Percentiles rank a stretch among this genome's conserved stretches.
These are phyloP conservation scores for Rhizoctonia solani DNA, from an alignment of 1,284 basidiomycete species.

Conservation along the genomic window DNA sequence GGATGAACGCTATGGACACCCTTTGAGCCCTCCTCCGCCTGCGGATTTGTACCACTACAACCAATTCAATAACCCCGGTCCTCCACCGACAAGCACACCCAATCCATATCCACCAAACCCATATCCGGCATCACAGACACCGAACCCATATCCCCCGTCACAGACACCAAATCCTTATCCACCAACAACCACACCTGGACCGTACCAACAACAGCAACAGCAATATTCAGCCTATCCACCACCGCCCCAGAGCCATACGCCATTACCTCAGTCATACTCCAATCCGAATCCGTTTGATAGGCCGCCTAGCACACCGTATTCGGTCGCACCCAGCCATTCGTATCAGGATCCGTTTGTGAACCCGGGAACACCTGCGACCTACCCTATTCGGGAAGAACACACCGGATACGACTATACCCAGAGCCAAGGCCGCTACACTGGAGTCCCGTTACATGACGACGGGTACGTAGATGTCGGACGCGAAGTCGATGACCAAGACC, in stretches of 20 bases:
- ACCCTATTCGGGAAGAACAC: constrained; percentile 27
- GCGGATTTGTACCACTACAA: constrained; percentile 24
- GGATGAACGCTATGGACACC: constrained; percentile 31
- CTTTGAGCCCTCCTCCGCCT: constrained; percentile 20
- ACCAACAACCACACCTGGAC: not conserved
- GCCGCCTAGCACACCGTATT: constrained; percentile 26
- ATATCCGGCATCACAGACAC: not conserved
- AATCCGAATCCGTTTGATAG: constrained; percentile 32
- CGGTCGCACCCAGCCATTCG: constrained; percentile 6
- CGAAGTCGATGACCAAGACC: constrained; percentile 30
- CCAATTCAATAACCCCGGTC: constrained; percentile 24
- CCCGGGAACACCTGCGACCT: not conserved
- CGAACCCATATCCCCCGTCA: constrained; percentile 8
- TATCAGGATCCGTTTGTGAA: constrained; percentile 18
- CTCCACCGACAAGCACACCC: constrained; percentile 5
- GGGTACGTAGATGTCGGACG: constrained; percentile 22
- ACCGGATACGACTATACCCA: constrained; percentile 3
- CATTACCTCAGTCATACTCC: constrained; percentile 10
- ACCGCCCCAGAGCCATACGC: constrained; percentile 12
- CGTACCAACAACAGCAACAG: constrained; percentile 9
- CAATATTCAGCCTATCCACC: not conserved
- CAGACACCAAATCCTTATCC: constrained; percentile 6
- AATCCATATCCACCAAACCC: constrained; percentile 15
- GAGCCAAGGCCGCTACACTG: constrained; percentile 2
- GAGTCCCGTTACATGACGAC: constrained; percentile 23